phyloP scores from a whole-genome alignment of 1,284 basidiomycete species.

The Chalciporus sp. region DNA sequence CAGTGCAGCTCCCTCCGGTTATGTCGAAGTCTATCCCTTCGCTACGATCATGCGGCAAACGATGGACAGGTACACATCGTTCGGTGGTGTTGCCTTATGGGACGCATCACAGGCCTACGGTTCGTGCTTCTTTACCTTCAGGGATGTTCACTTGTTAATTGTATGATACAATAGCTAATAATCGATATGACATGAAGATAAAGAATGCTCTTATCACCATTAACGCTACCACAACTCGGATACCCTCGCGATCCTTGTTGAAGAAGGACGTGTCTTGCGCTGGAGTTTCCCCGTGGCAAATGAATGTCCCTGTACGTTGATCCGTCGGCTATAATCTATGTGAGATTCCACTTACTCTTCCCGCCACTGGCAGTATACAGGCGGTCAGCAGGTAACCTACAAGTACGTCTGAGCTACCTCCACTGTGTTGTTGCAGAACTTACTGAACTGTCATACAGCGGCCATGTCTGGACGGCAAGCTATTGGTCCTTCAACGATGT shows the following conservation, averaged over 20 bases:
- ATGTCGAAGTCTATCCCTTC: conserved; percentile 50
- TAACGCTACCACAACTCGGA: neutral
- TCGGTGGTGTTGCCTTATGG: conserved; percentile 74
- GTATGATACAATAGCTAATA: conserved; percentile 16
- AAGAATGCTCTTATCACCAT: conserved; percentile 18
- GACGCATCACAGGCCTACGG: conserved; percentile 64
- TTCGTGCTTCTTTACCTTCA: conserved; percentile 2
- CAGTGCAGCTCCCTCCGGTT: conserved; percentile 54
- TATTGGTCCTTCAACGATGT: conserved; percentile 24
- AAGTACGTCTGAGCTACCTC: conserved; percentile 5
- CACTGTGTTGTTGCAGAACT: conserved; percentile 4
- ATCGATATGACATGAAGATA: conserved; percentile 28
- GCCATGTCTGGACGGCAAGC: conserved; percentile 23
- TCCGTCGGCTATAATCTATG: neutral
- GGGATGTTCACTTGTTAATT: neutral
- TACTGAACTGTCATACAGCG: conserved; percentile 12
- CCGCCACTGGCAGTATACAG: conserved; percentile 14
- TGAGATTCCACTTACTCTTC: neutral
- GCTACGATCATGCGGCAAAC: conserved; percentile 48
- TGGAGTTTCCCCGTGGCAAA: conserved; percentile 50
- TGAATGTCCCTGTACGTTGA: conserved; percentile 43
- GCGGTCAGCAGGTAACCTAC: conserved; percentile 26
- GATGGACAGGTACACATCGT: conserved; percentile 55
- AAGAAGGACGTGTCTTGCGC: conserved; percentile 38
- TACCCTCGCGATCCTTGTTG: neutral